Evolutionary conservation across 2,329 filamentous ascomycete species (phyloP), one percentile per base, ranked within the genome.

Genomic region (Cladosporium velox): DNA sequence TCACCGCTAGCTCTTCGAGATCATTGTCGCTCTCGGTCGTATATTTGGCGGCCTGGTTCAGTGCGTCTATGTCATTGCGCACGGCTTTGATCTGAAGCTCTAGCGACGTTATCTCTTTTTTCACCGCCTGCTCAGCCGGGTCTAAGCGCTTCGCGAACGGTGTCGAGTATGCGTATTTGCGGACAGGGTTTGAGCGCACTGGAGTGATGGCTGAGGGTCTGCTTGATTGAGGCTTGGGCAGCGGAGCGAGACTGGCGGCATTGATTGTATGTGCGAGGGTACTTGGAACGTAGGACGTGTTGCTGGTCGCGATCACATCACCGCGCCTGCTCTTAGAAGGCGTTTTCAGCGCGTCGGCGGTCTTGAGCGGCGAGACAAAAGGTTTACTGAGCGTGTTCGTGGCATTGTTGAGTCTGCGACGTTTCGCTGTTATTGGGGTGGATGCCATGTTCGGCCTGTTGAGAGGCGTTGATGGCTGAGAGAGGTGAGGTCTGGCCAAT

Each of bases 311-410:
- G 10, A 47, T 21, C 64, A 60, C 63, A 14, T 64, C 66, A 62
- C 64, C 70, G 32, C 61, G 55, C 61, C 64, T 62, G 60, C 66
- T 67, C 52, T 67, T 67, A 21, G 70, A 59, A 47, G 70, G 69
- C 18, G 67, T 60, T 24, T 64, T 63, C 69, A 52, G 66, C 65
- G 57, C 58, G 24, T 59, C 49, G 15, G 65, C 61, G n/a, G 69
- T 35, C 54, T 70, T 71, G 34, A 90, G 84, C 15, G 89, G 90
- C 55, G 90, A 91, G 70, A 89, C 88, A 79, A 92, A 92, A 0
- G 90, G 90, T 74, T 88, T 90, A 68, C 85, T 84, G 58, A 91
- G 84, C 7, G 85, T 84, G n/a, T 81, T 82, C 26, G 83, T 78
- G 47, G 86, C 83, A 54, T 84, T 79, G 66, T 88, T 83, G 68